Percentiles rank a stretch among this genome's conserved stretches.
phyloP scores from a whole-genome alignment of 2,329 filamentous ascomycete species.

The Ceratocystis colombiana region DNA sequence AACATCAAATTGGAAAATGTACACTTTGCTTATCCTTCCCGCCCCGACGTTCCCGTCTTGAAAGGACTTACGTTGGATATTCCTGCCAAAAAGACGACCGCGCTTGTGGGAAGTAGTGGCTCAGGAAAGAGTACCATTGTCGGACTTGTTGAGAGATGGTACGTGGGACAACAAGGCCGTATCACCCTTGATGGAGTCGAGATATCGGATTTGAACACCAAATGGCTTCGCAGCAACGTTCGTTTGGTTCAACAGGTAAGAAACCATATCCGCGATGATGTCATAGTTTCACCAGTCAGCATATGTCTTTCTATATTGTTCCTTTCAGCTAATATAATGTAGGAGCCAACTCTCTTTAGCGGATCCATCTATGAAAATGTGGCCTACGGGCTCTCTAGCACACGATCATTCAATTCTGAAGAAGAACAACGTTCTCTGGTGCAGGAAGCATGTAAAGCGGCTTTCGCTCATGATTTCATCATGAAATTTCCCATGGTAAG shows the following conservation, averaged over 20 bases:
- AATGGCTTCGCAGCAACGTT: conserved; percentile 45
- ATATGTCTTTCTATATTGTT: background rate
- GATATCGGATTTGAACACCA: conserved; percentile 38
- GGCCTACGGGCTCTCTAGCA: conserved; percentile 38
- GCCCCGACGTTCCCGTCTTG: conserved; percentile 41
- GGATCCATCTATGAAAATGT: conserved; percentile 45
- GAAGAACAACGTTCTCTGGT: conserved; percentile 40
- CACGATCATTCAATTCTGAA: conserved; percentile 34
- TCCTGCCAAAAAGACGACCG: conserved; percentile 41
- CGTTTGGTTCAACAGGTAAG: conserved; percentile 40
- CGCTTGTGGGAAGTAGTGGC: conserved; percentile 49
- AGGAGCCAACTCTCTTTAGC: conserved; percentile 47
- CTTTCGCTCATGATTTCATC: conserved; percentile 47
- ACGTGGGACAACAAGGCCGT: conserved; percentile 39
- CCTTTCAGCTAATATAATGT: conserved; percentile 25
- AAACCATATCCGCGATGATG: too few relatives aligned
- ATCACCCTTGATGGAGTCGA: conserved; percentile 39
- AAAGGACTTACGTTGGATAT: conserved; percentile 37
- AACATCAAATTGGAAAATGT: conserved; percentile 42
- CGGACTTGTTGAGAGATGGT: conserved; percentile 50
- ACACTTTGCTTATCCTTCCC: conserved; percentile 47
- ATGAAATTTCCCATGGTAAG: conserved; percentile 36
- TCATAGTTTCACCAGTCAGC: too few relatives aligned
- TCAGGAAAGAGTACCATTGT: conserved; percentile 51
- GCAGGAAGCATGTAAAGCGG: conserved; percentile 40